phyloP scores from a whole-genome alignment of 2,329 filamentous ascomycete species.

The Penicillium sp. region DNA sequence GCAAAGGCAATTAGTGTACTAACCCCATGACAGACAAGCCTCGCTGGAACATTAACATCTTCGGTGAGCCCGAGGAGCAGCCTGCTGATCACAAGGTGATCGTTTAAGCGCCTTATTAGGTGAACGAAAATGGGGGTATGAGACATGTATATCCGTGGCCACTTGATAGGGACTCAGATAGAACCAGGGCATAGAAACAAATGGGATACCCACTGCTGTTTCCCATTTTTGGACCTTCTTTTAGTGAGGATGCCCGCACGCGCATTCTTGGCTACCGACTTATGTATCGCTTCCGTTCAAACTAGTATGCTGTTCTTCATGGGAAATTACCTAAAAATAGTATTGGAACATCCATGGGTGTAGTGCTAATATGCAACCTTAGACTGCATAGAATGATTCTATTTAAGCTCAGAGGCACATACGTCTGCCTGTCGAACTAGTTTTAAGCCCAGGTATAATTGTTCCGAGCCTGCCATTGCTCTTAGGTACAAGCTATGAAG shows the following conservation, averaged over 20 bases:
- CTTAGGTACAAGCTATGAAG: constrained; percentile 7
- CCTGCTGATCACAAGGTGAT: constrained; percentile 51
- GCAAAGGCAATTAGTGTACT: background rate
- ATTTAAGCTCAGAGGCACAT: no score
- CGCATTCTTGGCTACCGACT: no score
- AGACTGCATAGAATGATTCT: no score
- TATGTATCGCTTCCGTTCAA: no score
- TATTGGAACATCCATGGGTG: no score
- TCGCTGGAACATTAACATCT: constrained; percentile 59
- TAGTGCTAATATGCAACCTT: no score
- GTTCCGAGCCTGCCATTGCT: no score
- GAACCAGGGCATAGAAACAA: background rate
- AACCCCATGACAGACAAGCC: constrained; percentile 44
- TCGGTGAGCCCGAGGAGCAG: constrained; percentile 55
- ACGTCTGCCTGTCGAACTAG: no score
- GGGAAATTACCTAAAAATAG: no score
- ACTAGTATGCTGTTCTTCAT: no score
- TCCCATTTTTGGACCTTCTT: background rate
- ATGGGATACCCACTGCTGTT: background rate
- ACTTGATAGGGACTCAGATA: background rate
- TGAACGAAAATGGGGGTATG: constrained; percentile 14
- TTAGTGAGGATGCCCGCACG: no score
- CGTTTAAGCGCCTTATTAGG: constrained; percentile 23
- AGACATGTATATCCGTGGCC: constrained; percentile 8
- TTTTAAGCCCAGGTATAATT: no score